phyloP scores from a whole-genome alignment of 306 rosid genomes.

The Luffa aegyptiaca region DNA sequence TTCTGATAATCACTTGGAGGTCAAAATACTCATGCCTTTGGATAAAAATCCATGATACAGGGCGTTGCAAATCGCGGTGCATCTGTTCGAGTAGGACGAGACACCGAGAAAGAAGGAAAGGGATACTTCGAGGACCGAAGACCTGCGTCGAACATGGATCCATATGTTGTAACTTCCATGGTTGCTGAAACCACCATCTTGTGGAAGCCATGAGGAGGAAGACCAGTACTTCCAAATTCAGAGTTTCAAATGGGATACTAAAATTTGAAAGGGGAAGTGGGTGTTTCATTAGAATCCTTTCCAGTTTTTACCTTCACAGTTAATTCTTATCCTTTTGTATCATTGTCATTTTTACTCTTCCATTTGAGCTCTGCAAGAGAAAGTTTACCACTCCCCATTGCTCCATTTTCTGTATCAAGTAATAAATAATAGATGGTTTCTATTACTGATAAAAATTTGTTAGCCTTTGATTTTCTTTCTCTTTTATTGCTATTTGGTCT shows the following conservation, averaged over 20 bases:
- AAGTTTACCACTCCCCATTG: neutral
- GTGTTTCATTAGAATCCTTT: neutral
- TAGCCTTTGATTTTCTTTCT: neutral
- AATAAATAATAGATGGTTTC: neutral
- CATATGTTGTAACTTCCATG: constrained; percentile 90
- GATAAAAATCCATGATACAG: constrained; percentile 16
- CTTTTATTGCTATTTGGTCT: neutral
- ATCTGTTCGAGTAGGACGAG: constrained; percentile 86
- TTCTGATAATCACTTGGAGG: neutral
- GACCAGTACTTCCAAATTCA: neutral
- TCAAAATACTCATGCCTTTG: neutral
- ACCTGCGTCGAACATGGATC: constrained; percentile 99
- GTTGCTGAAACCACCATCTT: constrained; percentile 84
- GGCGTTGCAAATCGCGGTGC: constrained; percentile 99
- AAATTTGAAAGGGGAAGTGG: neutral
- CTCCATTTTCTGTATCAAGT: neutral
- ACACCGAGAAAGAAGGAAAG: constrained; percentile 86
- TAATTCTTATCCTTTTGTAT: neutral
- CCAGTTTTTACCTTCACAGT: neutral
- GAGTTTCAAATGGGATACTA: neutral
- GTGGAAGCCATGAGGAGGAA: constrained; percentile 53
- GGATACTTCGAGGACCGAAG: constrained; percentile 95
- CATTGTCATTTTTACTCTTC: neutral
- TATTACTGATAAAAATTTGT: neutral
- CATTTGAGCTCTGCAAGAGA: neutral